Base-by-base conservation (phyloP, 495 filamentous ascomycete genomes). In the Penicillium paradoxum region DNA sequence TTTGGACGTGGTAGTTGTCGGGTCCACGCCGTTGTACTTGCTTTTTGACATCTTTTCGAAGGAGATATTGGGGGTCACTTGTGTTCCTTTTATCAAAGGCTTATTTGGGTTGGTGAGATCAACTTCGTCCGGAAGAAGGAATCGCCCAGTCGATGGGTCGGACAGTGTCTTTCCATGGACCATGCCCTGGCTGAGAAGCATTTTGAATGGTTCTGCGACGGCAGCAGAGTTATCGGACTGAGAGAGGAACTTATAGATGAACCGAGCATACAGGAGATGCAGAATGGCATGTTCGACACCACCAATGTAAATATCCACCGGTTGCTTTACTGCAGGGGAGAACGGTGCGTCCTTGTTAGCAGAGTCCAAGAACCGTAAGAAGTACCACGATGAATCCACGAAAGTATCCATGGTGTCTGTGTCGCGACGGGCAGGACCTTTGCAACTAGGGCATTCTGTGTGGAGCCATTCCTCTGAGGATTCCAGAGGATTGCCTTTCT, bases 41-140 rank as follows among this genome's bases (percentile, higher is more conserved):
- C 88, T 92, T 68, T 96, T 96, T n/a, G 87, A 91, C 90, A 96
- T 96, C 59, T 96, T 96, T 68, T 96, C 89, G 51, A 81, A 95
- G 0, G 81, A 83, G 25, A 91, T 62, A 10, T 66, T 77, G 3
- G 87, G 82, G 0, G 60, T 60, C 39, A 80, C 64, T 18, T 79
- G 79, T 1, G 84, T 84, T 0, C 76, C 75, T 36, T 75, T 75
- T 33, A 90, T 78, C 43, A 79, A 73, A 2, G 86, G 87, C 7
- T 75, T 74, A 0, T 76, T 61, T 3, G 77, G 70, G 38, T 79
- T 73, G 9, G 73, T 79, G 11, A 85, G 58, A 52, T 91, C 85
- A 14, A 96, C 73, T 61, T 95, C 90, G 3, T 83, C 78, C 0
- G 88, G 87, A 48, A 83, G 88, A 10, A 95, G 74, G 73, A 95